These are phyloP conservation scores for Flaveria brownii DNA, from an alignment of 129 eudicot genomes.

Conservation along the genomic window DNA sequence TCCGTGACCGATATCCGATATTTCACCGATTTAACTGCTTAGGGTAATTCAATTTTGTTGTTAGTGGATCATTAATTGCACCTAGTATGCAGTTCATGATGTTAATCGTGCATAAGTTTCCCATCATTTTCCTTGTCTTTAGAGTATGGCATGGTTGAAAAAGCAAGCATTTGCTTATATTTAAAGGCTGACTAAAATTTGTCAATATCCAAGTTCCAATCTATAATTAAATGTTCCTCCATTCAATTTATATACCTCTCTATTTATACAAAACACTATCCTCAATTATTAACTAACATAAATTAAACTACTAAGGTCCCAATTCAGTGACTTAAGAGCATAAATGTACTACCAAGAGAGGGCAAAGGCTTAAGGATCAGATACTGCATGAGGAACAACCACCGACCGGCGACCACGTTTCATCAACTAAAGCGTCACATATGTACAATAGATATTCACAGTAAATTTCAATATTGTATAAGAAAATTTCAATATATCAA, in stretches of 20 bases:
- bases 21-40: too few species aligned
- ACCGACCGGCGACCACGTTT: background rate
- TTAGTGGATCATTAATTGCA: background rate
- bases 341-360: too few species aligned
- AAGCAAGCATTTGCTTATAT: background rate
- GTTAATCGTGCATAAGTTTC: background rate
- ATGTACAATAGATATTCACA: background rate
- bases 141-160: background rate
- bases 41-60: background rate
- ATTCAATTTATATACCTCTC: background rate
- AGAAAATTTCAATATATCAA: too few species aligned
- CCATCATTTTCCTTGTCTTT: background rate
- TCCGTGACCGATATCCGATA: too few species aligned
- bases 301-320: background rate
- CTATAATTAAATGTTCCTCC: background rate
- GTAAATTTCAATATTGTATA: background rate
- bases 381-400: background rate
- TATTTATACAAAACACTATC: background rate
- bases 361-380: too few species aligned
- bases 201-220: background rate
- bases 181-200: background rate
- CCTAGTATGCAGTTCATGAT: background rate
- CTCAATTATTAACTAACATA: background rate
- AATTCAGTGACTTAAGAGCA: too few species aligned
- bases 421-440: background rate